Conservation (phyloP, 805 yeast genomes). For the Cephaloascus albidus region DNA sequence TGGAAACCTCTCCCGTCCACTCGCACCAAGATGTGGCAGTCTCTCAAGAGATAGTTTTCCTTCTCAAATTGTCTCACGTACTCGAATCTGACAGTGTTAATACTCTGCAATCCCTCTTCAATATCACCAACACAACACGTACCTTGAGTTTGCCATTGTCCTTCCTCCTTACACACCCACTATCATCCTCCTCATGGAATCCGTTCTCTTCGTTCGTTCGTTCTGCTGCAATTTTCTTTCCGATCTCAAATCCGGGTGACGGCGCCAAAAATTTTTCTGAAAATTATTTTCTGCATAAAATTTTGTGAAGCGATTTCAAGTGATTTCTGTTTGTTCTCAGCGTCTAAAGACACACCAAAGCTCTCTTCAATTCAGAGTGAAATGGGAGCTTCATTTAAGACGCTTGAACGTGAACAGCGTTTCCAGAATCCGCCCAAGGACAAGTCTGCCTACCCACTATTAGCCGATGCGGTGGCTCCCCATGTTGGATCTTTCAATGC, state of each 20-base stretch:
- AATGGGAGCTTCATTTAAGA: constrained; percentile 56
- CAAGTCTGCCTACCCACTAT: constrained; percentile 69
- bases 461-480: constrained; percentile 86
- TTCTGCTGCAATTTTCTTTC: too few species aligned
- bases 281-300: background rate
- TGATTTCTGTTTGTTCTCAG: too few species aligned
- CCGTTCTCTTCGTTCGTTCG: too few species aligned
- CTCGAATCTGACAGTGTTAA: constrained; percentile 48
- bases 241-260: background rate
- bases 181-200: too few species aligned
- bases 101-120: constrained; percentile 1
- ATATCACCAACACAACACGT: background rate
- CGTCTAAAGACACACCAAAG: too few species aligned
- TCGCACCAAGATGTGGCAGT: constrained; percentile 73
- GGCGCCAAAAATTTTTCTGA: background rate
- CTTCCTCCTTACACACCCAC: background rate
- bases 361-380: constrained; percentile 3
- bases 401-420: constrained; percentile 80
- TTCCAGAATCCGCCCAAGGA: constrained; percentile 88
- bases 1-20: constrained; percentile 95
- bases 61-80: constrained; percentile 79
- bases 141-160: constrained; percentile 2
- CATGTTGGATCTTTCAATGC: constrained; percentile 97
- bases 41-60: constrained; percentile 64
- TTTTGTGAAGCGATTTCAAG: too few species aligned